These are phyloP conservation scores for Avena insularis DNA, from an alignment of 176 grass and related monocot species.

Conservation along the genomic window DNA sequence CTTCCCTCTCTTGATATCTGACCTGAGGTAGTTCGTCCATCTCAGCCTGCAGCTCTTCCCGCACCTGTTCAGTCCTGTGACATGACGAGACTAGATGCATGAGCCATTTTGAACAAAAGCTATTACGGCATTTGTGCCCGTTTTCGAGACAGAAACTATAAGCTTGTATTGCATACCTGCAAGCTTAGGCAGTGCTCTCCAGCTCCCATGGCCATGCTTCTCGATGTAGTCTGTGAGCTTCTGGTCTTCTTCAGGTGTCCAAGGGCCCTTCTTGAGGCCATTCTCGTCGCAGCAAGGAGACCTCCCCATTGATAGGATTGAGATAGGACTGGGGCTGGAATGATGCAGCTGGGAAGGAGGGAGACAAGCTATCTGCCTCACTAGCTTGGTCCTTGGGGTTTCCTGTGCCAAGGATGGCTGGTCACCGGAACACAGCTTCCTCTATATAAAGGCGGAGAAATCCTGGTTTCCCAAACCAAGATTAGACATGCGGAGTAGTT, in stretches of 20 bases:
- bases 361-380: constrained; percentile 42
- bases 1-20: constrained; percentile 96
- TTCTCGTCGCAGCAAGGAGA: constrained; percentile 86
- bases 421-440: constrained; percentile 67
- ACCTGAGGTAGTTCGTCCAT: constrained; percentile 96
- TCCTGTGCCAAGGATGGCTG: constrained; percentile 52
- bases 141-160: background rate
- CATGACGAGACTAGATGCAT: constrained; percentile 22
- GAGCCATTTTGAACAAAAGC: constrained; percentile 36
- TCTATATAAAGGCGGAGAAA: constrained; percentile 60
- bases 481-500: background rate
- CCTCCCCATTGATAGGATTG: constrained; percentile 75
- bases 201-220: constrained; percentile 86
- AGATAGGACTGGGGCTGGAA: constrained; percentile 30
- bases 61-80: constrained; percentile 87
- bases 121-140: background rate
- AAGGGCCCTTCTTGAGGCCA: constrained; percentile 95
- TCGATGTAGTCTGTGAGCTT: constrained; percentile 80
- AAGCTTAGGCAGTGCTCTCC: constrained; percentile 90
- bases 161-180: constrained; percentile 54
- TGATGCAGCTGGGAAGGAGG: constrained; percentile 56
- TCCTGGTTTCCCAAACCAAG: constrained; percentile 29
- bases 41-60: constrained; percentile 99
- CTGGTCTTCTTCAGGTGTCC: constrained; percentile 89
- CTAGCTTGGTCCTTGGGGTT: constrained; percentile 32